phyloP scores from a whole-genome alignment of 495 filamentous ascomycete genomes.

The Podospora conica region DNA sequence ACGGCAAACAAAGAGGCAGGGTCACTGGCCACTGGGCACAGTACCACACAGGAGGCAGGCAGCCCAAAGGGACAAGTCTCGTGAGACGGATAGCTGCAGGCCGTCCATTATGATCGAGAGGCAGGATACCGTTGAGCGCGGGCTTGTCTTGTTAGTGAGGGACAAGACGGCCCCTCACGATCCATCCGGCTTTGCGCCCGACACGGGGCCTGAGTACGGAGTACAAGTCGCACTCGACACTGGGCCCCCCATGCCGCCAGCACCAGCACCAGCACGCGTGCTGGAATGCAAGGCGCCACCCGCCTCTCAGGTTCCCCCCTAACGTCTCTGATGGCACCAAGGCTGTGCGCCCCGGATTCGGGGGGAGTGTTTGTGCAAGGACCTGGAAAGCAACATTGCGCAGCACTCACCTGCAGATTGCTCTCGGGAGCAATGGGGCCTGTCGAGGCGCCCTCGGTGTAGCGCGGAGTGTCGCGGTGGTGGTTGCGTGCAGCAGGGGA shows the following conservation, averaged over 20 bases:
- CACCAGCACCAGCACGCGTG: neutral
- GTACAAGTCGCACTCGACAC: neutral
- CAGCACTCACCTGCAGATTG: constrained; percentile 8
- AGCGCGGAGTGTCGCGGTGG: neutral
- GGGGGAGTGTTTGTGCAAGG: constrained; percentile 6
- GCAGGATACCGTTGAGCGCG: neutral
- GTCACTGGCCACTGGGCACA: neutral
- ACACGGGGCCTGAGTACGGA: neutral
- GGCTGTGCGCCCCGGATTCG: constrained; percentile 1
- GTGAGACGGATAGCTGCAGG: constrained; percentile 10
- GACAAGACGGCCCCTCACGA: neutral
- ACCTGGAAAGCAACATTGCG: constrained; percentile 1
- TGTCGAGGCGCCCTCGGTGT: neutral
- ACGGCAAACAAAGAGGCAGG: constrained; percentile 1
- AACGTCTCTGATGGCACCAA: neutral
- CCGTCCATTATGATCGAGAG: constrained; percentile 11
- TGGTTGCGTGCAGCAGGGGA: constrained; percentile 9
- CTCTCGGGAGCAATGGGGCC: constrained; percentile 5
- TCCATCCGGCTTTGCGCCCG: neutral
- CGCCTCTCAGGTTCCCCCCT: neutral
- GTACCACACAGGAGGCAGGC: constrained; percentile 1
- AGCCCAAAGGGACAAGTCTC: constrained; percentile 1
- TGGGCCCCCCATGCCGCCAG: neutral
- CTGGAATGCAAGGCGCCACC: neutral
- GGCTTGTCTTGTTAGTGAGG: neutral